Evolutionary conservation across 2,329 filamentous ascomycete species (phyloP).

Genomic region (Orbilia blumenaviensis): DNA sequence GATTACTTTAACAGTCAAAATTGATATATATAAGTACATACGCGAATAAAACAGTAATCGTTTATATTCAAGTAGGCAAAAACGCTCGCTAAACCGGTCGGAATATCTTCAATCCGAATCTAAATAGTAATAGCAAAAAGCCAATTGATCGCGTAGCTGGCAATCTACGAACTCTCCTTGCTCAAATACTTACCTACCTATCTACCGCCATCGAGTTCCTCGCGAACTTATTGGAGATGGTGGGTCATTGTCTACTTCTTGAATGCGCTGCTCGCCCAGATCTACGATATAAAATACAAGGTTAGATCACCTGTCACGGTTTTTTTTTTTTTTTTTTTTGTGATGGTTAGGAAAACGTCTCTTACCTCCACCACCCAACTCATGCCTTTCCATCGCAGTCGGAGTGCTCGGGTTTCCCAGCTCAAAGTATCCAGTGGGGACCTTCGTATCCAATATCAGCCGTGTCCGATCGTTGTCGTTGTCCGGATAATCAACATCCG

Average conservation of each 20-base stretch:
- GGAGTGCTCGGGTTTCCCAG: slow-evolving; percentile 34
- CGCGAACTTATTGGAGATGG: slow-evolving; percentile 9
- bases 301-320: too few relatives aligned
- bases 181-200: not conserved
- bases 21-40: too few relatives aligned
- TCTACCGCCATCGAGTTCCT: slow-evolving; percentile 25
- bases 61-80: too few relatives aligned
- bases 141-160: too few relatives aligned
- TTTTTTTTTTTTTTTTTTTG: not conserved
- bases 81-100: slow-evolving; percentile 9
- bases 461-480: slow-evolving; percentile 36
- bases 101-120: not conserved
- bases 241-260: slow-evolving; percentile 1
- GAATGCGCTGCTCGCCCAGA: slow-evolving; percentile 19
- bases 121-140: not conserved
- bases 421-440: slow-evolving; percentile 44
- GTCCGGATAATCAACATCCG: slow-evolving; percentile 24
- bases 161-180: not conserved
- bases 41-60: too few relatives aligned
- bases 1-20: too few relatives aligned
- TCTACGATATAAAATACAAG: not conserved
- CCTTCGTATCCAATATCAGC: slow-evolving; percentile 20
- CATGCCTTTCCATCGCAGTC: slow-evolving; percentile 27
- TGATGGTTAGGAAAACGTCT: not conserved
- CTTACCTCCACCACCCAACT: slow-evolving; percentile 30